phyloP scores from a whole-genome alignment of 2,329 filamentous ascomycete species.

The Fusarium brachygibbosum region DNA sequence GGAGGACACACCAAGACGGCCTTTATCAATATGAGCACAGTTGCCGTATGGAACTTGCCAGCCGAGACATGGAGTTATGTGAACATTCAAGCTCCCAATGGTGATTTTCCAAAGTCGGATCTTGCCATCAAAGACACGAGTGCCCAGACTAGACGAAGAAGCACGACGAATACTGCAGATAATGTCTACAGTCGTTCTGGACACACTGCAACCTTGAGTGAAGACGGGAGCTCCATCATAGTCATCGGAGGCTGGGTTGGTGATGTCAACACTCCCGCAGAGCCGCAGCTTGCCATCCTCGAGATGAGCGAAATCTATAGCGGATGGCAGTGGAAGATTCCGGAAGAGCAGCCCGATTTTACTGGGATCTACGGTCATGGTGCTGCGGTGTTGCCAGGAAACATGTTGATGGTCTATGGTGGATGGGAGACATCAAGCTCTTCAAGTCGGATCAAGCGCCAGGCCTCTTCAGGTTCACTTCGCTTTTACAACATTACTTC shows the following conservation, averaged over 20 bases:
- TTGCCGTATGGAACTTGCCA: conserved; percentile 88
- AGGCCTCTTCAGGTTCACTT: conserved; percentile 46
- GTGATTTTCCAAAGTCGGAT: conserved; percentile 62
- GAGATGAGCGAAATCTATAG: conserved; percentile 81
- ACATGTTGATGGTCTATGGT: conserved; percentile 77
- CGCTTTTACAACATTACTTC: conserved; percentile 71
- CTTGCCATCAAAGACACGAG: conserved; percentile 61
- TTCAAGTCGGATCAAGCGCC: conserved; percentile 54
- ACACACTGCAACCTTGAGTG: conserved; percentile 84
- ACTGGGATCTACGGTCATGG: conserved; percentile 73
- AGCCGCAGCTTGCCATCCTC: conserved; percentile 84
- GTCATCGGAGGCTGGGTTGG: conserved; percentile 95
- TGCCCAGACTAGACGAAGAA: conserved; percentile 24
- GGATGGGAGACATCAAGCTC: conserved; percentile 68
- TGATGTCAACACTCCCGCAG: conserved; percentile 78
- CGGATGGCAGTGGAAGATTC: conserved; percentile 79
- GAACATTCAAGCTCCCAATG: conserved; percentile 65
- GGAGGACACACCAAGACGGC: conserved; percentile 87
- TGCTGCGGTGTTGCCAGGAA: conserved; percentile 72
- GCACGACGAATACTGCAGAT: conserved; percentile 47
- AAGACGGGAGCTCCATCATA: conserved; percentile 82
- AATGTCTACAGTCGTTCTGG: conserved; percentile 85
- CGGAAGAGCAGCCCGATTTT: conserved; percentile 61
- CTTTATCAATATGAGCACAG: conserved; percentile 94
- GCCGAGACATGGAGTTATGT: conserved; percentile 90